phyloP scores from a whole-genome alignment of 2,329 filamentous ascomycete species.

The Chaetomiaceae sp. region DNA sequence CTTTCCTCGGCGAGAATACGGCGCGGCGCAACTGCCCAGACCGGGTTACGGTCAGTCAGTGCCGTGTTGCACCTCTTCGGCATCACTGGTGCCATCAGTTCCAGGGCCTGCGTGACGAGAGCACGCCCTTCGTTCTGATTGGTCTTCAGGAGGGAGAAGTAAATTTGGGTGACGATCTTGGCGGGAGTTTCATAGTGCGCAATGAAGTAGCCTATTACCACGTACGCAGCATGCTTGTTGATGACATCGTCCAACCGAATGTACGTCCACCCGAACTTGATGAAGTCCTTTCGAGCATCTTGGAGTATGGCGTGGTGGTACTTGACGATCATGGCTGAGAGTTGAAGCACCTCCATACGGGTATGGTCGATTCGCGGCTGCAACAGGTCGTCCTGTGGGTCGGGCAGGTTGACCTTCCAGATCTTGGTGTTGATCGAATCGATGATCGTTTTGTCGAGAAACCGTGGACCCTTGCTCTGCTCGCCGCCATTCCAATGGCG shows the following conservation, averaged over 20 bases:
- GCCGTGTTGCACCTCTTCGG: conserved; percentile 72
- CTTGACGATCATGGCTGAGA: conserved; percentile 92
- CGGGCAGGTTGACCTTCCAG: conserved; percentile 84
- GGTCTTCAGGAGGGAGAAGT: conserved; percentile 82
- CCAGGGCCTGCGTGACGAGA: conserved; percentile 87
- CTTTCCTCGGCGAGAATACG: conserved; percentile 92
- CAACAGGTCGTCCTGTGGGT: conserved; percentile 74
- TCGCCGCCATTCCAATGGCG: conserved; percentile 64
- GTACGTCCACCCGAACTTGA: conserved; percentile 98
- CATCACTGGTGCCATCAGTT: conserved; percentile 90
- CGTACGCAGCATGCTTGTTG: conserved; percentile 97
- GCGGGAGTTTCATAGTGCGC: conserved; percentile 92
- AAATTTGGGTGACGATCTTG: conserved; percentile 95
- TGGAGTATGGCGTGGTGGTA: conserved; percentile 85
- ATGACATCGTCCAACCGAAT: conserved; percentile 98
- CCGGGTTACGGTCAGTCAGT: conserved; percentile 65
- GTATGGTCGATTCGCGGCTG: conserved; percentile 92
- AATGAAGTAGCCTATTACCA: conserved; percentile 96
- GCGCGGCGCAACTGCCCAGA: conserved; percentile 86
- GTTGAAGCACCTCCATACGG: conserved; percentile 89
- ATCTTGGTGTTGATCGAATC: conserved; percentile 88
- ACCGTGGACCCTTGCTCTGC: conserved; percentile 54
- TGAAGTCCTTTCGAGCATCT: conserved; percentile 93
- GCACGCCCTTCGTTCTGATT: conserved; percentile 93
- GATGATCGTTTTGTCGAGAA: conserved; percentile 83